These are phyloP conservation scores for Pterocarpus santalinus DNA, from an alignment of 306 rosid species.

Conservation along the genomic window DNA sequence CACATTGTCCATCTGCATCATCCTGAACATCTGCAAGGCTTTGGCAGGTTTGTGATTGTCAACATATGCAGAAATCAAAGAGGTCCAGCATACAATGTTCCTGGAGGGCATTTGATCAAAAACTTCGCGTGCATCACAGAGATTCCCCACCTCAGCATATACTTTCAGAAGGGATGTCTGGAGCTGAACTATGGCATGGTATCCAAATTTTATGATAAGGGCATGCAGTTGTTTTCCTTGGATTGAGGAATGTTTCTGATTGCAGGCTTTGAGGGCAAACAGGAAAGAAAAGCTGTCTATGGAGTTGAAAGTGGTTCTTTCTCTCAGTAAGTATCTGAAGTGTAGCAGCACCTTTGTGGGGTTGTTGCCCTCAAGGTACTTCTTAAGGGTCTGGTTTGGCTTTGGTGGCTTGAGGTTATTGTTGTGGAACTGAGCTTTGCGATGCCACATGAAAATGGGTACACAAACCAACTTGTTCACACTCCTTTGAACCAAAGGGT, in stretches of 20 bases:
- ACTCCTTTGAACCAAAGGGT: slow-evolving; percentile 13
- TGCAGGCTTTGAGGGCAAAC: slow-evolving; percentile 62
- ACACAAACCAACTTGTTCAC: slow-evolving; percentile 17
- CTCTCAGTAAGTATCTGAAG: slow-evolving; percentile 56
- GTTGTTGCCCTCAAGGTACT: slow-evolving; percentile 52
- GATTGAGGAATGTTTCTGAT: slow-evolving; percentile 38
- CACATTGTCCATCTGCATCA: slow-evolving; percentile 60
- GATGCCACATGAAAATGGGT: slow-evolving; percentile 33
- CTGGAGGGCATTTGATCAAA: slow-evolving; percentile 57
- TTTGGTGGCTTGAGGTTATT: slow-evolving; percentile 60
- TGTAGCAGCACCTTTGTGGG: slow-evolving; percentile 47
- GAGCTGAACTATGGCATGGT: slow-evolving; percentile 53
- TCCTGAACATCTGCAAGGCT: slow-evolving; percentile 59
- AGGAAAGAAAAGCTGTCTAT: slow-evolving; percentile 62
- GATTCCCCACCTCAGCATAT: slow-evolving; percentile 45
- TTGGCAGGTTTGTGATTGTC: slow-evolving; percentile 52
- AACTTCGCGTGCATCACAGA: slow-evolving; percentile 50
- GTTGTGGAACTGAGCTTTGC: slow-evolving; percentile 47
- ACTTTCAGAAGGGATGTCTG: slow-evolving; percentile 59
- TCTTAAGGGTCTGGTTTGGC: slow-evolving; percentile 63
- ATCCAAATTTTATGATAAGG: slow-evolving; percentile 60
- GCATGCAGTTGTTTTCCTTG: slow-evolving; percentile 61
- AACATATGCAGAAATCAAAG: slow-evolving; percentile 72
- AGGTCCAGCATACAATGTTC: slow-evolving; percentile 60
- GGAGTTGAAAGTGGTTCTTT: slow-evolving; percentile 42